These are phyloP conservation scores for Stipa capillata DNA, from an alignment of 176 grass and related monocot genomes.

Conservation along the genomic window DNA sequence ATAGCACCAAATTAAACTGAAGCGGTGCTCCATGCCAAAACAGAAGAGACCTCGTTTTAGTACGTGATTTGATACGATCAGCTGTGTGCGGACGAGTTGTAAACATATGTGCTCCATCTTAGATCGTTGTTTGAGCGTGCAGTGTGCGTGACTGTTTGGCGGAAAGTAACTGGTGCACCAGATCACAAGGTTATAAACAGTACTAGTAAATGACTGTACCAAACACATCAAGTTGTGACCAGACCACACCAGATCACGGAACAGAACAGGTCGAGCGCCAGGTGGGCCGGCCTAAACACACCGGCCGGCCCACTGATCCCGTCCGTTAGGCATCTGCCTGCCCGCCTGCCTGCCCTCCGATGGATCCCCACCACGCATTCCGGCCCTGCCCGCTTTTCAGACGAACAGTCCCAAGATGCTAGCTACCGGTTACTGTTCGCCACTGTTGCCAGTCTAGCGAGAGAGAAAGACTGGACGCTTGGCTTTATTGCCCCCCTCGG, in stretches of 20 bases:
- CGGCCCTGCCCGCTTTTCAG: slow-evolving; percentile 45
- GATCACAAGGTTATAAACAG: too few relatives aligned
- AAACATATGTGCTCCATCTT: not conserved
- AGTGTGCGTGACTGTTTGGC: not conserved
- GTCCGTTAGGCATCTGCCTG: not conserved
- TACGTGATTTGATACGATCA: not conserved
- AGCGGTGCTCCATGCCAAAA: not conserved
- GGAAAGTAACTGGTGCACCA: not conserved
- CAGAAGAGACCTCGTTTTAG: not conserved
- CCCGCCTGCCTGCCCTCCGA: not conserved
- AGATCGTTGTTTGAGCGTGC: not conserved
- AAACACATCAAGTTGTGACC: not conserved
- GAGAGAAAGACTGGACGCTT: not conserved
- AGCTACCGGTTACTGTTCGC: slow-evolving; percentile 10
- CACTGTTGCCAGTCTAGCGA: slow-evolving; percentile 12
- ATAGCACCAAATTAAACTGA: not conserved
- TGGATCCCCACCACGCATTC: slow-evolving; percentile 37
- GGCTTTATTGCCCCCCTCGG: not conserved
- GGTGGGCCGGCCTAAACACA: not conserved
- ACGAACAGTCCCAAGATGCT: slow-evolving; percentile 29
- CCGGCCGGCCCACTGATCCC: not conserved
- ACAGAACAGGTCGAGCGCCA: not conserved
- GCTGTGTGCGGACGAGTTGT: not conserved
- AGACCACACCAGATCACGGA: slow-evolving; percentile 7
- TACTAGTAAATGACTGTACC: not conserved